phyloP scores from a whole-genome alignment of 257 asterid species.

The Petunia axillaris region DNA sequence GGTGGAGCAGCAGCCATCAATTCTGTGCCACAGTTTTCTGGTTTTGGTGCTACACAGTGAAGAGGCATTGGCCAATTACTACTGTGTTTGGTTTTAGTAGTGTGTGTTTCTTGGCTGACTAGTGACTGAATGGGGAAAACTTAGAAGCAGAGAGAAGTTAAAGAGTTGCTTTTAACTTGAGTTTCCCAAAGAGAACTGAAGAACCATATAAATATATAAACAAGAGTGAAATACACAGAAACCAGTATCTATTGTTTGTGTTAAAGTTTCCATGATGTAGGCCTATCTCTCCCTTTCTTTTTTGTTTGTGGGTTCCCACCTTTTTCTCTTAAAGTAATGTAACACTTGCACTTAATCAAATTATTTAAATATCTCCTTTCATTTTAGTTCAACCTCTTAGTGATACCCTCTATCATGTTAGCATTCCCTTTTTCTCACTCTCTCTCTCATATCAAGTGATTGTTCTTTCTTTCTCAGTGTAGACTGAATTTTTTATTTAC shows the following conservation, averaged over 20 bases:
- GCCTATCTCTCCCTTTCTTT: constrained; percentile 39
- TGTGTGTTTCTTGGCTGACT: constrained; percentile 20
- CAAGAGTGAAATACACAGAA: constrained; percentile 43
- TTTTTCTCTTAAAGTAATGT: constrained; percentile 50
- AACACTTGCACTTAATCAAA: constrained; percentile 41
- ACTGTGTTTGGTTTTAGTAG: constrained; percentile 22
- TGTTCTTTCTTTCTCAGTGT: constrained; percentile 5
- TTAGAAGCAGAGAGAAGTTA: constrained; percentile 36
- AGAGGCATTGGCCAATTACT: constrained; percentile 59
- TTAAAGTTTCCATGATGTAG: constrained; percentile 52
- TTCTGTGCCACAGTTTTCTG: constrained; percentile 47
- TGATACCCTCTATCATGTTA: constrained; percentile 32
- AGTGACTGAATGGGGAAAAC: constrained; percentile 19
- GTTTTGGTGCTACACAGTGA: constrained; percentile 65
- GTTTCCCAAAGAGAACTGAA: constrained; percentile 51
- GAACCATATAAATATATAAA: constrained; percentile 51
- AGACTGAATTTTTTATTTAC: no score
- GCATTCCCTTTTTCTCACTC: constrained; percentile 24
- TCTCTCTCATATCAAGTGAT: constrained; percentile 6
- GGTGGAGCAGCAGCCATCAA: constrained; percentile 37
- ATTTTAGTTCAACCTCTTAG: constrained; percentile 21
- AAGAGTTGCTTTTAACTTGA: constrained; percentile 49
- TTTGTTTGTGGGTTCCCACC: constrained; percentile 62
- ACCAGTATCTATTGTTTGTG: neutral
- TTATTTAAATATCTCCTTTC: constrained; percentile 50